Conservation (phyloP, 75 land plant species). For the Cryptomeria japonica region DNA sequence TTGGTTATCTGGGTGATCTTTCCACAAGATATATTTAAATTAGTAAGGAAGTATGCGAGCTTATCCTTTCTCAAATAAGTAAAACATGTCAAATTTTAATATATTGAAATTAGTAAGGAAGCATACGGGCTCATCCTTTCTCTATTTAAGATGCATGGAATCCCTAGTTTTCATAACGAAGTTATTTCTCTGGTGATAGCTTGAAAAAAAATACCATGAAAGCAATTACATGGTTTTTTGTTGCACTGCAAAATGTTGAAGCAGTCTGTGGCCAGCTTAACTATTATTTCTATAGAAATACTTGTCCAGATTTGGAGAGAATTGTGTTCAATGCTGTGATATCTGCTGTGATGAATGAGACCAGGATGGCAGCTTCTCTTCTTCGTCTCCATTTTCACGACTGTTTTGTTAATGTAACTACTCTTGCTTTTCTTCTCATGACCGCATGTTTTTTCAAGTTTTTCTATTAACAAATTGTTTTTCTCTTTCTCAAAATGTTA, state of each 20-base stretch:
- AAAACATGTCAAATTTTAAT: background rate
- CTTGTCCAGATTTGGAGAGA: background rate
- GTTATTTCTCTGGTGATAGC: background rate
- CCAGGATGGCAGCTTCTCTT: constrained; percentile 4
- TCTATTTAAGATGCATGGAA: background rate
- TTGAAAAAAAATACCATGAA: background rate
- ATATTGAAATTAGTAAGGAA: no score
- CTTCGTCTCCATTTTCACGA: constrained; percentile 12
- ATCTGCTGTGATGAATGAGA: background rate
- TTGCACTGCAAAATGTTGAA: background rate
- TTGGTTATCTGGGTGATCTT: background rate
- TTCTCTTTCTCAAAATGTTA: no score
- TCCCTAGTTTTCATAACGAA: background rate
- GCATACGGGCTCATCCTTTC: no score
- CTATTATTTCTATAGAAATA: background rate
- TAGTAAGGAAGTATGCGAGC: background rate
- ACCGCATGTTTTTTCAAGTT: no score
- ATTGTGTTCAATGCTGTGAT: background rate
- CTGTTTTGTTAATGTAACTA: background rate
- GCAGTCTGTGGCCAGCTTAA: background rate
- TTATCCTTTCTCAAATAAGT: background rate
- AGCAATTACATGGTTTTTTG: background rate
- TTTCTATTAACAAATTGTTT: no score
- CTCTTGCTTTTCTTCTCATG: background rate
- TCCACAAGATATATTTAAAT: background rate